phyloP scores from a whole-genome alignment of 2,329 filamentous ascomycete species.

The Aspergillus fijiensis region DNA sequence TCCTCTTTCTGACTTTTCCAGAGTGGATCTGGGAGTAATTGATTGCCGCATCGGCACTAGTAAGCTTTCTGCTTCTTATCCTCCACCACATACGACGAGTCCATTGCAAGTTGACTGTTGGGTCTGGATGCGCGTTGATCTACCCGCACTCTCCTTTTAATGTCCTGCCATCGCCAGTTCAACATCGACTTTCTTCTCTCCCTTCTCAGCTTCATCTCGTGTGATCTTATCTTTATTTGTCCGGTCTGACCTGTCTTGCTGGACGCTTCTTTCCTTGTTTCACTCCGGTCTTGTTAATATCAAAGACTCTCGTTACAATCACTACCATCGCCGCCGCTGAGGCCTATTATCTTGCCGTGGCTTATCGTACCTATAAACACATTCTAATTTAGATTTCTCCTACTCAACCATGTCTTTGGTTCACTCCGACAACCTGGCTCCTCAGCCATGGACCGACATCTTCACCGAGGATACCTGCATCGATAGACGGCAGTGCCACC shows the following conservation, averaged over 20 bases:
- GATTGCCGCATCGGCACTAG: slow-evolving; percentile 4
- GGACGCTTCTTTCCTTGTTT: slow-evolving; percentile 11
- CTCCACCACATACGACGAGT: background rate
- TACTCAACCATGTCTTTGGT: slow-evolving; percentile 33
- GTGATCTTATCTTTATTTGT: slow-evolving; percentile 20
- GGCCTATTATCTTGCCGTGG: background rate
- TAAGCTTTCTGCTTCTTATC: background rate
- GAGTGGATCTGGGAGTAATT: background rate
- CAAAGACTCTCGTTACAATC: slow-evolving; percentile 9
- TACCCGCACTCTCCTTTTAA: slow-evolving; percentile 24
- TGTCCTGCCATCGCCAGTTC: slow-evolving; percentile 17
- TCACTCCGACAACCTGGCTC: slow-evolving; percentile 39
- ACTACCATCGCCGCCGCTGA: slow-evolving; percentile 1
- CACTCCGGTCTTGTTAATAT: slow-evolving; percentile 9
- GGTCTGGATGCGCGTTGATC: slow-evolving; percentile 15
- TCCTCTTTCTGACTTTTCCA: background rate
- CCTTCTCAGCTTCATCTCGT: slow-evolving; percentile 12
- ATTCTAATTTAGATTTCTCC: background rate
- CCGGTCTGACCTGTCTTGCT: slow-evolving; percentile 13
- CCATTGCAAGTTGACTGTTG: background rate
- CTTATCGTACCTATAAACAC: background rate
- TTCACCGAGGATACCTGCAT: slow-evolving; percentile 67
- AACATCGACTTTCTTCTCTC: slow-evolving; percentile 16
- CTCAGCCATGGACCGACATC: slow-evolving; percentile 44
- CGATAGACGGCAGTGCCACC: slow-evolving; percentile 63